Evolutionary conservation across 257 asterid genomes (phyloP).

Genomic region (Oldenlandia corymbosa): DNA sequence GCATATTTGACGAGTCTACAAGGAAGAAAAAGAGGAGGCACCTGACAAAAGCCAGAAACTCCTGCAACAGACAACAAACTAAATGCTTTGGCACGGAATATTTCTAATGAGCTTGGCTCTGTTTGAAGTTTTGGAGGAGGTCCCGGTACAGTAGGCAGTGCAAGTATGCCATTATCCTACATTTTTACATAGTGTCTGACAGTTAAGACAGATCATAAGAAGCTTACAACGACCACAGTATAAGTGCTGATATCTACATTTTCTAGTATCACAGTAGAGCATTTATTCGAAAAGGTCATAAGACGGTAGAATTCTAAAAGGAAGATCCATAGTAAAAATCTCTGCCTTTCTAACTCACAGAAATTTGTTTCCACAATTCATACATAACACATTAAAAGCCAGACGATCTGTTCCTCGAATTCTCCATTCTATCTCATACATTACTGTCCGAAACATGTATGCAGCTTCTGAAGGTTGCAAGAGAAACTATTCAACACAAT

Average conservation of each 20-base stretch:
- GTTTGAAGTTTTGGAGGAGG: conserved; percentile 77
- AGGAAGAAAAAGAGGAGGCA: conserved; percentile 19
- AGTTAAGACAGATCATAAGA: conserved; percentile 7
- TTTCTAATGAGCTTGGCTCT: conserved; percentile 53
- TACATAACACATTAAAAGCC: background rate
- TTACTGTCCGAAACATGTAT: background rate
- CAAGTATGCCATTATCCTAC: conserved; percentile 68
- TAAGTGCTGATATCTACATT: background rate
- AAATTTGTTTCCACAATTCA: background rate
- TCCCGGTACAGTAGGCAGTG: conserved; percentile 84
- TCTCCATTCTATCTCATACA: background rate
- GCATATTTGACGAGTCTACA: background rate
- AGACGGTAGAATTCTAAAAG: background rate
- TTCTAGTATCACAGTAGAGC: background rate
- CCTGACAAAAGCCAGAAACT: conserved; percentile 94
- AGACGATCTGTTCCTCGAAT: background rate
- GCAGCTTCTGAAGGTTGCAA: background rate
- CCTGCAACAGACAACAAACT: conserved; percentile 82
- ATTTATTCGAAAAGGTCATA: background rate
- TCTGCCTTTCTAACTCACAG: background rate
- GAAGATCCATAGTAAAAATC: background rate
- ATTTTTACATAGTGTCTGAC: background rate
- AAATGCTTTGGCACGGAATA: conserved; percentile 78
- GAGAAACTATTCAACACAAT: background rate
- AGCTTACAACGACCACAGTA: background rate